A percentile compares a stretch with the other conserved stretches of the same genome.
Evolutionary conservation across 2,329 filamentous ascomycete genomes (phyloP).

Genomic region (Emergomyces pasteurianus): DNA sequence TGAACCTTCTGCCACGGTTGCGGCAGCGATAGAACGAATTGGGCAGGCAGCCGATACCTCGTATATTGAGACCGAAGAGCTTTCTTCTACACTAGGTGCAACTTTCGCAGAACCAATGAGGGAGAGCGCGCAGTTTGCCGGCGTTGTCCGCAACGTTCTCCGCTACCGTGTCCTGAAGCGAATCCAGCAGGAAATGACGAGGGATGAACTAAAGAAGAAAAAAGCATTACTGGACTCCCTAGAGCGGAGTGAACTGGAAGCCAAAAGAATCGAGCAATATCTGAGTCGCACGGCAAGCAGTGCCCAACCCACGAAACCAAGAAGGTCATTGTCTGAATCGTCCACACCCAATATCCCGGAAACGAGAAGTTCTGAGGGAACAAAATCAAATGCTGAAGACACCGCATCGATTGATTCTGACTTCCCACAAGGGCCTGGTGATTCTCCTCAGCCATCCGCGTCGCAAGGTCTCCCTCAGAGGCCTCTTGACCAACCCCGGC

Average conservation of each 20-base stretch:
- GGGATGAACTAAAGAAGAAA: slow-evolving; percentile 86
- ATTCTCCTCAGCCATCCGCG: slow-evolving; percentile 55
- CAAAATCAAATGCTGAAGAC: slow-evolving; percentile 55
- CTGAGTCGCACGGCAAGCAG: slow-evolving; percentile 52
- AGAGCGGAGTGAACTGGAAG: slow-evolving; percentile 88
- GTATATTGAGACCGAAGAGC: slow-evolving; percentile 88
- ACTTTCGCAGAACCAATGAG: slow-evolving; percentile 96
- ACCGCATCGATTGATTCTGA: slow-evolving; percentile 90
- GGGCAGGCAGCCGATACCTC: slow-evolving; percentile 93
- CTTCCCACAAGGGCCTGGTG: slow-evolving; percentile 80
- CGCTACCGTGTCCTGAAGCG: slow-evolving; percentile 85
- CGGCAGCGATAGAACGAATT: slow-evolving; percentile 83
- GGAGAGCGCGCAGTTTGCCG: slow-evolving; percentile 92
- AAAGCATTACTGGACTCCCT: slow-evolving; percentile 67
- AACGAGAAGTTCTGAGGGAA: slow-evolving; percentile 29
- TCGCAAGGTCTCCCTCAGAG: slow-evolving; percentile 53
- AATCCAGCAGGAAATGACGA: slow-evolving; percentile 94
- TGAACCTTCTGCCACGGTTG: slow-evolving; percentile 77
- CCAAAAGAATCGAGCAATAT: slow-evolving; percentile 86
- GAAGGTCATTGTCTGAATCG: slow-evolving; percentile 53
- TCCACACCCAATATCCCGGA: slow-evolving; percentile 33
- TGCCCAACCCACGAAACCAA: slow-evolving; percentile 39
- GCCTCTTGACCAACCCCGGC: slow-evolving; percentile 20
- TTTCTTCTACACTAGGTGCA: slow-evolving; percentile 76
- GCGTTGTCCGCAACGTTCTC: slow-evolving; percentile 79